Conservation (phyloP, 1,284 basidiomycete genomes). For the Megacollybia platyphylla region DNA sequence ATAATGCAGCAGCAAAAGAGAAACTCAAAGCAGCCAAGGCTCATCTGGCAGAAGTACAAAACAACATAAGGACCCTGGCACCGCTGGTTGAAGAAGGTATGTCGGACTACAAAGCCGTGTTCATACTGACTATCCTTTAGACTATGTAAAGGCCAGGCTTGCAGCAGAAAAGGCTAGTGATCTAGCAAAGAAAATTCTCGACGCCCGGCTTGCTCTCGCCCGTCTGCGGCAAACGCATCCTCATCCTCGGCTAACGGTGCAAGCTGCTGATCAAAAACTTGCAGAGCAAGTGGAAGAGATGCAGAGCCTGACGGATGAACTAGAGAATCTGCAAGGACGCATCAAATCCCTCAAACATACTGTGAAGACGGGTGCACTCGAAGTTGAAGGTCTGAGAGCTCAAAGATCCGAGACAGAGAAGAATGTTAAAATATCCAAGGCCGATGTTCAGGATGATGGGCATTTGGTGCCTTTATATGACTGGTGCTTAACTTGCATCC, state of each 20-base stretch:
- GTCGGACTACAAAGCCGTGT: constrained; percentile 7
- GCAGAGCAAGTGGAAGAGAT: constrained; percentile 62
- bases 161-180: constrained; percentile 41
- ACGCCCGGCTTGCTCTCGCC: constrained; percentile 65
- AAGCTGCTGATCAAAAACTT: constrained; percentile 58
- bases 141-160: constrained; percentile 42
- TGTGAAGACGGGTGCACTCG: constrained; percentile 42
- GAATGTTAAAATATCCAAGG: constrained; percentile 41
- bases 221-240: constrained; percentile 71
- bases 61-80: constrained; percentile 46
- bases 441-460: constrained; percentile 49
- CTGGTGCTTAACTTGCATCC: constrained; percentile 27
- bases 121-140: constrained; percentile 17
- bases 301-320: constrained; percentile 54
- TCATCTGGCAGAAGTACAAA: constrained; percentile 44
- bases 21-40: constrained; percentile 52
- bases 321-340: constrained; percentile 24
- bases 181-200: constrained; percentile 65
- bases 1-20: constrained; percentile 62
- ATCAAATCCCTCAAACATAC: constrained; percentile 44
- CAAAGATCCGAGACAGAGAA: constrained; percentile 64
- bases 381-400: constrained; percentile 49
- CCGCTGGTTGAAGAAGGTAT: constrained; percentile 56
- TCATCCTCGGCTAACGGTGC: constrained; percentile 61
- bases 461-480: constrained; percentile 52